Conservation (phyloP, 2,329 filamentous ascomycete species). For the Talaromyces amestolkiae region DNA sequence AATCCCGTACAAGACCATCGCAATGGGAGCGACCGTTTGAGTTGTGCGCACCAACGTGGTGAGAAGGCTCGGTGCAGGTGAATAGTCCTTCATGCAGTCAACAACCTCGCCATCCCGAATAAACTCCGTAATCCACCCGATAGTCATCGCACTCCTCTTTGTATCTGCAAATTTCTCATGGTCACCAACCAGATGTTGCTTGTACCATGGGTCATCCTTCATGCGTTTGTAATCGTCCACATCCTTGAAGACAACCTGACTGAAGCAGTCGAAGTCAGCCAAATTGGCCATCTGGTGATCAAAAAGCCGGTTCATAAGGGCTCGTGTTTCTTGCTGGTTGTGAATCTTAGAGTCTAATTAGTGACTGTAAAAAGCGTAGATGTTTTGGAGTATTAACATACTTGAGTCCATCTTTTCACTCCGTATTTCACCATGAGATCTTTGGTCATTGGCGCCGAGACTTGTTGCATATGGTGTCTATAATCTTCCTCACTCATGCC, state of each 20-base stretch:
- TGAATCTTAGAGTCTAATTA: conserved; percentile 39
- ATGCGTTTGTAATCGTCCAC: conserved; percentile 50
- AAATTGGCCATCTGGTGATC: conserved; percentile 49
- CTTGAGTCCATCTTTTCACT: conserved; percentile 48
- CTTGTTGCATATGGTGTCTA: conserved; percentile 47
- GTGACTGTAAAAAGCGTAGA: neutral
- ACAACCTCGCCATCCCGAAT: conserved; percentile 38
- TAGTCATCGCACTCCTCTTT: conserved; percentile 48
- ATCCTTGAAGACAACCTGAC: conserved; percentile 47
- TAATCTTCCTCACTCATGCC: conserved; percentile 54
- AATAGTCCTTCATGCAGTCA: conserved; percentile 22
- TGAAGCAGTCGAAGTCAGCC: conserved; percentile 52
- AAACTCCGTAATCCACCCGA: conserved; percentile 48
- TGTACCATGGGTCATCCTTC: conserved; percentile 52
- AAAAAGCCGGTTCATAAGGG: conserved; percentile 43
- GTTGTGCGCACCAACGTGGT: neutral
- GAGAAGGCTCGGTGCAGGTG: neutral
- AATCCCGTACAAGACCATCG: neutral
- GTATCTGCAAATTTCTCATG: conserved; percentile 54
- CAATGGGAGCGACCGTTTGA: neutral
- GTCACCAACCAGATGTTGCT: conserved; percentile 45
- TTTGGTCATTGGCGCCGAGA: conserved; percentile 48
- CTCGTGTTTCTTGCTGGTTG: conserved; percentile 37
- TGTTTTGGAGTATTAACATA: conserved; percentile 22
- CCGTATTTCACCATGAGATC: conserved; percentile 52